phyloP scores from a whole-genome alignment of 139 green algal genomes.

The Asterochloris erici region DNA sequence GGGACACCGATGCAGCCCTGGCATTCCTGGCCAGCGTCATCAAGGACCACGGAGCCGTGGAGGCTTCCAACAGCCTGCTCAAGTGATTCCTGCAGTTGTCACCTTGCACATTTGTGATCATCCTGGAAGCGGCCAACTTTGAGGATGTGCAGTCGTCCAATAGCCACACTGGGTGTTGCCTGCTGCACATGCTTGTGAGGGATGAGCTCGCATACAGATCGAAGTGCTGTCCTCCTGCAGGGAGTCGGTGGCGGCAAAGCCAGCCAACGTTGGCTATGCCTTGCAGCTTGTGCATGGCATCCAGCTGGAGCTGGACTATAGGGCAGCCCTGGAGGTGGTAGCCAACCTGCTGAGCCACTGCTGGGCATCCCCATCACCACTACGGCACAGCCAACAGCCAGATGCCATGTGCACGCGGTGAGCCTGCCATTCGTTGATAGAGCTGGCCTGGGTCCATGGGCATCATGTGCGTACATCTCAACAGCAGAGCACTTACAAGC shows the following conservation, averaged over 20 bases:
- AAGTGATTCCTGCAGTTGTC: background rate
- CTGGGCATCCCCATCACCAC: too few relatives aligned
- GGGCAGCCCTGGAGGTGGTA: constrained; percentile 24
- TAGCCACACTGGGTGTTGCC: too few relatives aligned
- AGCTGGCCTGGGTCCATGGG: too few relatives aligned
- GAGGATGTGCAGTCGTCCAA: too few relatives aligned
- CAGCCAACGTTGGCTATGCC: constrained; percentile 32
- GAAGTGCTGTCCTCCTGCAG: constrained; percentile 11
- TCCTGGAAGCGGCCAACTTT: too few relatives aligned
- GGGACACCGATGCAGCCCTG: constrained; percentile 34
- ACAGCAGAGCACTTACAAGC: too few relatives aligned
- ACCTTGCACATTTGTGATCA: too few relatives aligned
- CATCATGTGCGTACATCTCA: too few relatives aligned
- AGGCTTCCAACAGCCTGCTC: constrained; percentile 30
- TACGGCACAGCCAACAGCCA: too few relatives aligned
- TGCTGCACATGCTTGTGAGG: too few relatives aligned
- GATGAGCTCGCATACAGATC: too few relatives aligned
- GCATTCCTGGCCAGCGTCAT: constrained; percentile 59
- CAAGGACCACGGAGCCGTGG: constrained; percentile 56
- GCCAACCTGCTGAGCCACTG: background rate
- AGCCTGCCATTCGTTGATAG: too few relatives aligned
- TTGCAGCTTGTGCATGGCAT: constrained; percentile 58
- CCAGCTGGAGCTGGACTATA: constrained; percentile 49
- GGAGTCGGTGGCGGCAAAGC: constrained; percentile 27
- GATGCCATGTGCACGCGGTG: background rate